Evolutionary conservation across 352 stramenopile genomes (phyloP).

Genomic region (Globisporangium megalacanthum): DNA sequence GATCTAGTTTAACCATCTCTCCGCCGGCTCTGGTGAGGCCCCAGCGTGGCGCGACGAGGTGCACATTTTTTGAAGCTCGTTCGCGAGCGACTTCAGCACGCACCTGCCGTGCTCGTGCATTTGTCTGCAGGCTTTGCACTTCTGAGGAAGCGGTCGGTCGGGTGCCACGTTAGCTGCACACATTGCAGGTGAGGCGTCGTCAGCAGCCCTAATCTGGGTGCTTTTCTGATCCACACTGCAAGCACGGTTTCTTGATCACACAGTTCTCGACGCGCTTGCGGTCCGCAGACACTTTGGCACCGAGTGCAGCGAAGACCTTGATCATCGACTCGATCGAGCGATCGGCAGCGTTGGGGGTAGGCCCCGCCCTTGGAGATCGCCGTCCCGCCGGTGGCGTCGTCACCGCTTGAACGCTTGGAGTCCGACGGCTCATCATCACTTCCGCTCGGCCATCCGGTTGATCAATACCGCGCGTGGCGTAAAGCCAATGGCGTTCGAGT

Average conservation of each 20-base stretch:
- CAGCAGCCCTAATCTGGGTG: slow-evolving; percentile 8
- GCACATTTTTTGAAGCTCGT: slow-evolving; percentile 11
- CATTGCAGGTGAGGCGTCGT: slow-evolving; percentile 8
- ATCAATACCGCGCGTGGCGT: too few relatives aligned
- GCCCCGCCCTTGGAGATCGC: too few relatives aligned
- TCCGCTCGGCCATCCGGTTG: too few relatives aligned
- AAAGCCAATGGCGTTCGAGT: too few relatives aligned
- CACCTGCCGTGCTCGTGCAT: slow-evolving; percentile 6
- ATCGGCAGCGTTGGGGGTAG: too few relatives aligned
- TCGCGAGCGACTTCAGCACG: slow-evolving; percentile 13
- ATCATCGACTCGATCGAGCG: too few relatives aligned
- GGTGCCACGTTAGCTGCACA: slow-evolving; percentile 10
- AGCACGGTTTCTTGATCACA: neutral
- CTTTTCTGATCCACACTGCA: slow-evolving; percentile 2
- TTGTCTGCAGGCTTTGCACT: slow-evolving; percentile 12
- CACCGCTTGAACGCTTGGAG: too few relatives aligned
- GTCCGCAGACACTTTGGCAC: too few relatives aligned
- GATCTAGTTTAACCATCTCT: slow-evolving; percentile 20
- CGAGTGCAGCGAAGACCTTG: too few relatives aligned
- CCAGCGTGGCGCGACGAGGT: slow-evolving; percentile 7
- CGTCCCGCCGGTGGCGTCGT: too few relatives aligned
- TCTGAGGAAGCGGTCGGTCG: slow-evolving; percentile 11
- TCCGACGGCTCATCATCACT: too few relatives aligned
- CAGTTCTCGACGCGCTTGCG: too few relatives aligned
- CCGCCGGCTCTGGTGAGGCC: slow-evolving; percentile 1